Evolutionary conservation across 495 filamentous ascomycete genomes (phyloP), one percentile per base, ranked within the genome.

Genomic region (Copromyces sp.): DNA sequence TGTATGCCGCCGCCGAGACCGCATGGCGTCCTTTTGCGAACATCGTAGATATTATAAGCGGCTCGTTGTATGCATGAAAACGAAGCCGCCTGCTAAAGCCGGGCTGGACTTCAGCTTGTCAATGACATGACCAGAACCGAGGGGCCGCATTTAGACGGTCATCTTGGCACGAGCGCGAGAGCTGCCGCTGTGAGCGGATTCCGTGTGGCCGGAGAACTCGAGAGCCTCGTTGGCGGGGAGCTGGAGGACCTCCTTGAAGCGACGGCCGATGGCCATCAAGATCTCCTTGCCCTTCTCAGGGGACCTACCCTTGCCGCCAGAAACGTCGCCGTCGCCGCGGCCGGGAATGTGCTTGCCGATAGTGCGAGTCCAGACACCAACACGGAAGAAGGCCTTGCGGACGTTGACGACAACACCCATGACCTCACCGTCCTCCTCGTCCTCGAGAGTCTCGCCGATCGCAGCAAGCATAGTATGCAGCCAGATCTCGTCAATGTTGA

Each of bases 401-500:
- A 98, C 95, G 82, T 98, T 99, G 84, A 98, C 95, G 39, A 99
- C 95, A 29, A 98, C 96, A 73, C 95, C 95, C 95, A 98, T 98
- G 78, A 99, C 92, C 82, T 99, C 95, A 75, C 92, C 92, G 77
- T 97, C 95, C 73, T 96, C 92, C 75, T 91, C 90, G n/a, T 89
- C 86, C 86, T 99, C 95, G 72, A 99, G 92, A 7, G 94, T 98
- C 88, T 99, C 95, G 77, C 95, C 95, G 76, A 99, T 98, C 32
- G 94, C 95, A 38, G 93, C 90, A 53, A 99, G 89, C 90, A 98
- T 97, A 47, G 95, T 92, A 81, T 98, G 92, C 68, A 99, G 90
- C 95, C 95, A 99, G 39, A 97, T 87, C 45, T 97, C 93, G 78
- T 99, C 96, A 82, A 98, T 97, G 73, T 91, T 90, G 76, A 95